Percentiles rank a stretch among this genome's conserved stretches.
Evolutionary conservation across 2,329 filamentous ascomycete genomes (phyloP).

Genomic region (Ascosphaera acerosa): DNA sequence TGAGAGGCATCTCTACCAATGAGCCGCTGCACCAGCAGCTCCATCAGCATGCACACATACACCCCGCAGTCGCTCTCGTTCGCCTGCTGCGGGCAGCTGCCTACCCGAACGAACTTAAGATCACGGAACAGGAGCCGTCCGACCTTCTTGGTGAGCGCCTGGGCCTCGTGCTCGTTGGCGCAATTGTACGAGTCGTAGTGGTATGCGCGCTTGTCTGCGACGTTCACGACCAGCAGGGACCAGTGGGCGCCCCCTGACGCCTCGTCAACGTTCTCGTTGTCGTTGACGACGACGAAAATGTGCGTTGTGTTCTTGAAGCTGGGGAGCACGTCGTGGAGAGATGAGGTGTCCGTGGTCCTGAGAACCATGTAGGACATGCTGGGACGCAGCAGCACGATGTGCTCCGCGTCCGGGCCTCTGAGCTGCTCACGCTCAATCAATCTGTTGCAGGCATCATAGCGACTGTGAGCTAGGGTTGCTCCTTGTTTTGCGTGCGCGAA

Average conservation of each 20-base stretch:
- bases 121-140: conserved; percentile 40
- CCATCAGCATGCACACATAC: conserved; percentile 88
- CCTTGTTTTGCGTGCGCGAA: too few species aligned
- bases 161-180: conserved; percentile 50
- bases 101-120: conserved; percentile 47
- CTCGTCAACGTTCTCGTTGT: conserved; percentile 46
- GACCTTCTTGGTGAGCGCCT: conserved; percentile 42
- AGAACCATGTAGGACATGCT: conserved; percentile 83
- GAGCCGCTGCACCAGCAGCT: conserved; percentile 66
- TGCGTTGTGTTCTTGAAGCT: conserved; percentile 63
- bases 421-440: conserved; percentile 81
- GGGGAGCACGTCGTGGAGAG: conserved; percentile 44
- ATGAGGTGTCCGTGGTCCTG: conserved; percentile 35
- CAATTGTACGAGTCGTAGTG: conserved; percentile 79
- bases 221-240: conserved; percentile 72
- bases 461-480: conserved; percentile 5
- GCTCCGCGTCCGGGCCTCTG: conserved; percentile 48
- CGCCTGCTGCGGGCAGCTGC: conserved; percentile 72
- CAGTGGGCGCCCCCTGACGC: conserved; percentile 89
- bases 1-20: conserved; percentile 53
- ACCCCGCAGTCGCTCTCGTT: conserved; percentile 89
- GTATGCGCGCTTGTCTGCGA: conserved; percentile 75
- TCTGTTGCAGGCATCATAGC: conserved; percentile 19
- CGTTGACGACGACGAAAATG: conserved; percentile 88
- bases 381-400: conserved; percentile 75